Evolutionary conservation across 495 filamentous ascomycete species (phyloP), one percentile per base, ranked within the genome.

Genomic region (Trichoderma parareesei): DNA sequence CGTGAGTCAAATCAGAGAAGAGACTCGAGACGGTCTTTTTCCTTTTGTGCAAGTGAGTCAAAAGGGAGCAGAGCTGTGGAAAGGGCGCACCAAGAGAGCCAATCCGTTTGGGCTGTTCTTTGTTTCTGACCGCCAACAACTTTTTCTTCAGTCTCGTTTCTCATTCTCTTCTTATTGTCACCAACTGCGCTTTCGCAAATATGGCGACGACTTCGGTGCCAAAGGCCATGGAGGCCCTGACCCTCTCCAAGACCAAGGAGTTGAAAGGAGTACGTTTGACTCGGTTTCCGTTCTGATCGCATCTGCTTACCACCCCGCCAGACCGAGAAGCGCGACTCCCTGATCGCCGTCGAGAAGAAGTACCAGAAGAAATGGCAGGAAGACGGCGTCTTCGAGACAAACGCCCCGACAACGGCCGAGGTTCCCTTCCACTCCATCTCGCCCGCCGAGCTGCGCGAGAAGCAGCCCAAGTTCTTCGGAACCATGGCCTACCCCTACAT

Each of bases 321-420:
- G 86, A 97, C 94, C 57, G 93, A 97, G 69, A 98, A 97, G 77
- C 81, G 94, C 76, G 94, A 98, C 72, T 82, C 89, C 66, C 81
- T 97, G 43, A 87, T 96, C 67, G 86, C 85, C 46, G 87, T 89
- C 66, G 94, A 98, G 78, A 94, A 94, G 81, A 92, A 89, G 77
- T 97, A 94, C 77, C 94, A 97, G 77, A 76, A 81, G 68, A 79
- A 84, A 84, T 98, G 94, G 94, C 85, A 87, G 71, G 82, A 90
- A 41, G 78, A 87, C 65, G 78, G 82, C 63, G 76, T 96, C 63
- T 97, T 98, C 85, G 82, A 97, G 74, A 81, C 87, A 67, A 79
- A 96, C 76, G 92, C 93, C 7, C 93, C 93, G 11, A 83, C 89
- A 0, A 83, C 82, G 37, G 79, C 81, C 42, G 92, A 96, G 69